Evolutionary conservation across 441 rosid species (phyloP).

Genomic region (Gossypium aridum): DNA sequence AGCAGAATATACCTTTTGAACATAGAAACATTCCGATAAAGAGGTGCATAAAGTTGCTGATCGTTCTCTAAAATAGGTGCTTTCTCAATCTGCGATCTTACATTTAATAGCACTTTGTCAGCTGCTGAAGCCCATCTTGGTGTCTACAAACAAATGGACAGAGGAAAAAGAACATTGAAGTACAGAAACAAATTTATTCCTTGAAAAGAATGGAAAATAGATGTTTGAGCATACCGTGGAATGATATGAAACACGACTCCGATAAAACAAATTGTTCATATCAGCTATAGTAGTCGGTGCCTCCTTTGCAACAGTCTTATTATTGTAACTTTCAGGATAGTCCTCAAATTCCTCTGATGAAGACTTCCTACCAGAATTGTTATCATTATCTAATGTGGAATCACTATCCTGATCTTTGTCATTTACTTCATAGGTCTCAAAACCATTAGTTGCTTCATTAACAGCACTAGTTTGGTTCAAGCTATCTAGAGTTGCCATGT

Average conservation of each 20-base stretch:
- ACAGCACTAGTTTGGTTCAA: neutral
- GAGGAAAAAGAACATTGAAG: slow-evolving; percentile 1
- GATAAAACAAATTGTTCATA: slow-evolving; percentile 52
- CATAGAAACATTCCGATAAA: slow-evolving; percentile 62
- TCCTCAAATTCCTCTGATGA: slow-evolving; percentile 4
- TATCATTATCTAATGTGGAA: slow-evolving; percentile 3
- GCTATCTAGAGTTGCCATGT: neutral
- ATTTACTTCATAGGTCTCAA: slow-evolving; percentile 11
- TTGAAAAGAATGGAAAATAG: neutral
- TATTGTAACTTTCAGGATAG: slow-evolving; percentile 1
- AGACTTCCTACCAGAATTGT: slow-evolving; percentile 13
- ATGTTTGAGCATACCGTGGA: slow-evolving; percentile 29
- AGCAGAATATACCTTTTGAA: slow-evolving; percentile 49
- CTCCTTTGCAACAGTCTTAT: slow-evolving; percentile 5
- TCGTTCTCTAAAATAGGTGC: slow-evolving; percentile 42
- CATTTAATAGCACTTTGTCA: slow-evolving; percentile 45
- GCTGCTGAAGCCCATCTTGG: slow-evolving; percentile 52
- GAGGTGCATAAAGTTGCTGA: slow-evolving; percentile 47
- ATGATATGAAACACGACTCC: slow-evolving; percentile 36
- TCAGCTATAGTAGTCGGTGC: slow-evolving; percentile 39
- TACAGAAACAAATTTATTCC: neutral
- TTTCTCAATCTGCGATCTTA: slow-evolving; percentile 60
- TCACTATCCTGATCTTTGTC: slow-evolving; percentile 17
- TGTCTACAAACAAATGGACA: slow-evolving; percentile 33
- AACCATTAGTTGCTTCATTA: slow-evolving; percentile 14